Conservation (phyloP, 2,329 filamentous ascomycete genomes). For the Neofusicoccum parvum region DNA sequence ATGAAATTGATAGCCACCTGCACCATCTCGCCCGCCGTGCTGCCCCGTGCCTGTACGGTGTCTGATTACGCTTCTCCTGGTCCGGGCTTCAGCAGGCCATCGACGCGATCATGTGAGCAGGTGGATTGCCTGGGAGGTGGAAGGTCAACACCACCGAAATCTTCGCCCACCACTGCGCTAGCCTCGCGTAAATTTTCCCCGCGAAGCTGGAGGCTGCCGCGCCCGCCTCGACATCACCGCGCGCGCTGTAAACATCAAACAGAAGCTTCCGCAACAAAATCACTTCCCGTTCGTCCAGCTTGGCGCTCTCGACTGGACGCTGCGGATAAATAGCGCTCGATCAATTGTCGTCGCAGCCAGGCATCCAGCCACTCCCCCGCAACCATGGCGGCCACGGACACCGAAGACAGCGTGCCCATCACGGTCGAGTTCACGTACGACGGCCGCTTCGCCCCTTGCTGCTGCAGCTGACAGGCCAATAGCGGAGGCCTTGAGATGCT, state of each 20-base stretch:
- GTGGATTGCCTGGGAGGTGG: background rate
- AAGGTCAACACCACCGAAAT: conserved; percentile 21
- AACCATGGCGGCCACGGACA: conserved; percentile 28
- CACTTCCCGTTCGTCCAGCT: background rate
- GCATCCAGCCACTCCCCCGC: no score
- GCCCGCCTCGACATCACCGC: conserved; percentile 11
- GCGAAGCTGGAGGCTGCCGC: background rate
- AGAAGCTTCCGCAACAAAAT: background rate
- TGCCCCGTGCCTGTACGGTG: no score
- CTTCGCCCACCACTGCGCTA: conserved; percentile 12
- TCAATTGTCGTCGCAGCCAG: background rate
- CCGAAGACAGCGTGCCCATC: conserved; percentile 53
- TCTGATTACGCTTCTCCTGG: background rate
- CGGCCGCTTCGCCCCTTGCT: conserved; percentile 12
- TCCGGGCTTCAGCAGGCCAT: background rate
- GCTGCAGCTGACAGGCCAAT: conserved; percentile 37
- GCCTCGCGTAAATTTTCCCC: conserved; percentile 21
- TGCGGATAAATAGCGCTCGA: no score
- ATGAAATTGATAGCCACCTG: conserved; percentile 52
- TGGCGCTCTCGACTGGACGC: background rate
- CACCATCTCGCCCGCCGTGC: background rate
- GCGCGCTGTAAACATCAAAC: no score
- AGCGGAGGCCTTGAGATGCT: conserved; percentile 92
- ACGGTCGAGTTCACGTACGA: conserved; percentile 73
- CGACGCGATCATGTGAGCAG: conserved; percentile 7